phyloP scores from a whole-genome alignment of 805 yeast species.

The Lachancea cidri region DNA sequence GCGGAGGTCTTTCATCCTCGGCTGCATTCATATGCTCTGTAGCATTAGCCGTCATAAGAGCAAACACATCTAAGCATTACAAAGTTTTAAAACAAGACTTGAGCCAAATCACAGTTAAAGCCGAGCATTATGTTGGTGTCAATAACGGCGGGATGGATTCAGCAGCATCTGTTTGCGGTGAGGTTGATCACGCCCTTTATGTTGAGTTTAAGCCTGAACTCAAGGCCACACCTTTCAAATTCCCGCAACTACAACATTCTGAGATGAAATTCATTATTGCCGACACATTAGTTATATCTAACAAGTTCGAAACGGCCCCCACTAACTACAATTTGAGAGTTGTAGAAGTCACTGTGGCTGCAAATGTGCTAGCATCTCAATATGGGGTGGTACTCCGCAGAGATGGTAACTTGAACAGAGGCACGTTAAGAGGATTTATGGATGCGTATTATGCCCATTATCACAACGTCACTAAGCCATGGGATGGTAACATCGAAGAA shows the following conservation, averaged over 20 bases:
- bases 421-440: slow-evolving; percentile 61
- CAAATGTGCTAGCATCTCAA: slow-evolving; percentile 49
- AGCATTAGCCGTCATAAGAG: slow-evolving; percentile 50
- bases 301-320: slow-evolving; percentile 68
- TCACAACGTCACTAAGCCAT: slow-evolving; percentile 25
- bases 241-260: slow-evolving; percentile 43
- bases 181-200: slow-evolving; percentile 49
- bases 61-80: slow-evolving; percentile 39
- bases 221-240: slow-evolving; percentile 47
- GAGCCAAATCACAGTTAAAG: slow-evolving; percentile 54
- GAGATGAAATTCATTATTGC: slow-evolving; percentile 54
- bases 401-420: slow-evolving; percentile 50
- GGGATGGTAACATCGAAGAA: slow-evolving; percentile 45
- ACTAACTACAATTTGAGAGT: slow-evolving; percentile 64
- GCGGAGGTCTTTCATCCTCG: slow-evolving; percentile 65
- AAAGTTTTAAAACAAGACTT: slow-evolving; percentile 46
- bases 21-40: slow-evolving; percentile 69
- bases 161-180: slow-evolving; percentile 65
- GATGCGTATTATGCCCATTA: slow-evolving; percentile 41
- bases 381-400: slow-evolving; percentile 39
- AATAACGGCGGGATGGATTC: slow-evolving; percentile 82
- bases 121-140: slow-evolving; percentile 69
- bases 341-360: slow-evolving; percentile 66
- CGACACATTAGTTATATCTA: slow-evolving; percentile 56
- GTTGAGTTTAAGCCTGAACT: slow-evolving; percentile 59